phyloP scores from a whole-genome alignment of 2,329 filamentous ascomycete genomes.

The Fusarium palustre region DNA sequence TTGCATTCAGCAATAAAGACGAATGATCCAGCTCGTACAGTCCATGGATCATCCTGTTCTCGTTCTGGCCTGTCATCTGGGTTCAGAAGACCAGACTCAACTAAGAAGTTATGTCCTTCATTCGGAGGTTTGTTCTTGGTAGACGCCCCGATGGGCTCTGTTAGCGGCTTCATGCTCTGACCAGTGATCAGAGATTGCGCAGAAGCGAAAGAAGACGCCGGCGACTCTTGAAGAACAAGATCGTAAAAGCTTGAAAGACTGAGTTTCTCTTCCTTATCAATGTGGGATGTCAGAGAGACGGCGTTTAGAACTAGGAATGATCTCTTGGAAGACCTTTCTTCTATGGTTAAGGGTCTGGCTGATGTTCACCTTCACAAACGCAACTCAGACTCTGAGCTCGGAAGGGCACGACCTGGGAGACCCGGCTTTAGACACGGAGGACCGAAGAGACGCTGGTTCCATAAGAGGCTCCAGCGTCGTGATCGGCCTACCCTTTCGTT shows the following conservation, averaged over 20 bases:
- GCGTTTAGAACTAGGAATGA: background rate
- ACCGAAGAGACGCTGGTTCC: background rate
- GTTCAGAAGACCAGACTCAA: background rate
- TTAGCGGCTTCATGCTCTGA: background rate
- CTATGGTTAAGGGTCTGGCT: background rate
- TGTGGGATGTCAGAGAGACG: background rate
- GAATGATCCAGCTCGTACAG: background rate
- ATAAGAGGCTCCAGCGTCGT: background rate
- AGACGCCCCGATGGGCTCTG: too few relatives aligned
- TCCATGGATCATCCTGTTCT: constrained; percentile 1
- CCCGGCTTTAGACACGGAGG: background rate
- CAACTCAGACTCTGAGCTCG: background rate
- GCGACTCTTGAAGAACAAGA: background rate
- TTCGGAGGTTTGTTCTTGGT: background rate
- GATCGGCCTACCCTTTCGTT: background rate
- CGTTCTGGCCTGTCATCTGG: background rate
- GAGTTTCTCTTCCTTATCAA: background rate
- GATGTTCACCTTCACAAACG: background rate
- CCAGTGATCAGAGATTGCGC: background rate
- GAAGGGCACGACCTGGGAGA: background rate
- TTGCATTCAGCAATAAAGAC: constrained; percentile 12
- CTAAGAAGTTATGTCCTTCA: constrained; percentile 16
- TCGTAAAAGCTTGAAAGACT: background rate
- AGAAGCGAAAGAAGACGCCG: background rate
- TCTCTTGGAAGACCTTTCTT: background rate